phyloP scores from a whole-genome alignment of 805 yeast species.

The Allodekkera sacchari region DNA sequence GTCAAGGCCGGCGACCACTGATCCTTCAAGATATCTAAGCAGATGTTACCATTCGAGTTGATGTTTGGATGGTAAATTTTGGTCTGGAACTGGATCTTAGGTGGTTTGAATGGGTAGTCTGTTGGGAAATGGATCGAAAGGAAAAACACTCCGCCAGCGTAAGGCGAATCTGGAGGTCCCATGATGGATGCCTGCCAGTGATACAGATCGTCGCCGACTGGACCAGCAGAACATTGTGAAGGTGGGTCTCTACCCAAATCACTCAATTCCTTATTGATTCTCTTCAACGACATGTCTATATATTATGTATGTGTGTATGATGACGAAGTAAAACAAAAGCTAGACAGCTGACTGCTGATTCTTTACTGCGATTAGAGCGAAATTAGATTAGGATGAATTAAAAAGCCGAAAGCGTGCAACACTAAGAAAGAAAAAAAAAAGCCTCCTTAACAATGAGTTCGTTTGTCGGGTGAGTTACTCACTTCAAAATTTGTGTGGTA shows the following conservation, averaged over 20 bases:
- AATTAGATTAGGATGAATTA: no score
- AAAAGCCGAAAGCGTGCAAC: no score
- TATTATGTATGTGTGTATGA: neutral
- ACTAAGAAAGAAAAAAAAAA: no score
- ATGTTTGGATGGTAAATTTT: constrained; percentile 97
- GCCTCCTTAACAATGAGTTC: no score
- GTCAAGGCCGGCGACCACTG: constrained; percentile 99
- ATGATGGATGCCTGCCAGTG: constrained; percentile 99
- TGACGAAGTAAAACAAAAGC: neutral
- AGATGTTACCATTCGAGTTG: constrained; percentile 91
- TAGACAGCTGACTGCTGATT: no score
- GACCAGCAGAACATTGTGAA: constrained; percentile 98
- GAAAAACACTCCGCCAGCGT: constrained; percentile 83
- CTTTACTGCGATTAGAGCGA: no score
- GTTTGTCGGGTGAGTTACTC: no score
- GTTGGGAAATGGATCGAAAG: constrained; percentile 96
- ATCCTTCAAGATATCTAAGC: constrained; percentile 93
- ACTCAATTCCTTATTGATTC: constrained; percentile 91
- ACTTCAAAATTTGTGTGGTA: no score
- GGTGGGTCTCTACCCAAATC: constrained; percentile 99
- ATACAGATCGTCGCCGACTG: constrained; percentile 94
- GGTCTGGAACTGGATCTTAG: constrained; percentile 87
- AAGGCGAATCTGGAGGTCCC: constrained; percentile 96
- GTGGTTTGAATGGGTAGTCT: constrained; percentile 98
- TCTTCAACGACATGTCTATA: constrained; percentile 71